Base-by-base conservation (phyloP, 176 grass and related monocot species). In the Carex littledalei region DNA sequence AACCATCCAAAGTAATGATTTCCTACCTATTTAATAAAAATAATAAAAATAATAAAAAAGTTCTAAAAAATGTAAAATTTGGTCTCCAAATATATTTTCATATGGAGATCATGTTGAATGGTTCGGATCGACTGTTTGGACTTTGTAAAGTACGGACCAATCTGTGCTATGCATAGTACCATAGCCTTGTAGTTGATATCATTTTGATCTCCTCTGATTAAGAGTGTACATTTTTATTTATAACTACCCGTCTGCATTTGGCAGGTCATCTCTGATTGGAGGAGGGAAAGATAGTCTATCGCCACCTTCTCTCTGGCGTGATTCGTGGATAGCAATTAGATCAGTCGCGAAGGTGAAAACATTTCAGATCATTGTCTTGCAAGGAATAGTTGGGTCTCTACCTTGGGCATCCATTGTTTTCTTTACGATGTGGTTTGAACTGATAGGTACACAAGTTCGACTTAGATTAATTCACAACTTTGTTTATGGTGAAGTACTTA, bases 361-460 rank as follows among this genome's bases (percentile, higher is more conserved):
- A 45, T 98, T 98, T 88, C 95, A 98, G 89, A 98, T 98, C 82
- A 98, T 98, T 80, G 92, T 93, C 45, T 73, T 98, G 86, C 92
- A 98, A 78, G 95, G 95, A 72, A 91, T 98, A 81, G 94, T 98
- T 41, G 92, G 95, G 24, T 94, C 95, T 43, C 67, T 98, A 62
- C 95, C 91, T 10, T 98, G 92, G 95, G 92, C 95, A 55, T 87
- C 92, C 55, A 90, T 91, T 63, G 92, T 94, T 85, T 98, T 98
- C 87, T 98, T 98, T 90, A 98, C 95, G 77, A 91, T 98, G 95
- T 98, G 92, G 95, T 94, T 98, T 39, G 92, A 98, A 83, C 89
- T 98, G 71, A 94, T 98, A 9, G 95, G 95, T 98, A 94, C 2
- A 84, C 43, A 60, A 64, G 24, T 81, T 61, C 55, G 7, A 61